Evolutionary conservation across 2,329 filamentous ascomycete species (phyloP).

Genomic region (Fusarium sarcochroum): DNA sequence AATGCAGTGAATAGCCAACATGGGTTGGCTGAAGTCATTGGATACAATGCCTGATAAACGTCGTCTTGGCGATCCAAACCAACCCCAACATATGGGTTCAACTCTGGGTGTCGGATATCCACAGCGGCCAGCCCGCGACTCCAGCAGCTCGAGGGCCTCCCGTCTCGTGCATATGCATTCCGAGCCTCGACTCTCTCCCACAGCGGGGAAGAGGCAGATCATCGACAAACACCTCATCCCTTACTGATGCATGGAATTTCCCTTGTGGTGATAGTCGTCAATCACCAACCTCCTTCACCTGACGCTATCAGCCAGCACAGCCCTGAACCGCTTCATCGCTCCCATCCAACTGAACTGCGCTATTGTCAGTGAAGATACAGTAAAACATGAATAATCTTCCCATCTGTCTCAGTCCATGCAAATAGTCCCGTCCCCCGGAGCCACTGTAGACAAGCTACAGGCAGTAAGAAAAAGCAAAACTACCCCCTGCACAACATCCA

Average conservation of each 20-base stretch:
- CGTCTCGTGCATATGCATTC: slow-evolving; percentile 28
- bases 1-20: not conserved
- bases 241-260: slow-evolving; percentile 26
- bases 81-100: not conserved
- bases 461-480: not conserved
- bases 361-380: slow-evolving; percentile 25
- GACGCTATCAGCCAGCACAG: slow-evolving; percentile 32
- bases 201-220: slow-evolving; percentile 3
- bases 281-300: slow-evolving; percentile 36
- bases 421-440: slow-evolving; percentile 14
- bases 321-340: slow-evolving; percentile 36
- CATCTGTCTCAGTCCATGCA: slow-evolving; percentile 36
- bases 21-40: not conserved
- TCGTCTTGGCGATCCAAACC: slow-evolving; percentile 20
- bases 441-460: too few relatives aligned
- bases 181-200: slow-evolving; percentile 19
- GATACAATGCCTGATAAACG: slow-evolving; percentile 12
- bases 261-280: slow-evolving; percentile 14
- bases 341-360: not conserved
- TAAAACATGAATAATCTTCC: slow-evolving; percentile 11
- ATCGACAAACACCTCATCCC: slow-evolving; percentile 11
- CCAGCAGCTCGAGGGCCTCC: slow-evolving; percentile 8
- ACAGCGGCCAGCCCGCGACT: slow-evolving; percentile 16
- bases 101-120: not conserved
- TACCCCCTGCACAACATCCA: slow-evolving; percentile 37